Percentiles rank a stretch among this genome's conserved stretches.
phyloP scores from a whole-genome alignment of 768 basidiomycete species.

The Boletus fagicola region DNA sequence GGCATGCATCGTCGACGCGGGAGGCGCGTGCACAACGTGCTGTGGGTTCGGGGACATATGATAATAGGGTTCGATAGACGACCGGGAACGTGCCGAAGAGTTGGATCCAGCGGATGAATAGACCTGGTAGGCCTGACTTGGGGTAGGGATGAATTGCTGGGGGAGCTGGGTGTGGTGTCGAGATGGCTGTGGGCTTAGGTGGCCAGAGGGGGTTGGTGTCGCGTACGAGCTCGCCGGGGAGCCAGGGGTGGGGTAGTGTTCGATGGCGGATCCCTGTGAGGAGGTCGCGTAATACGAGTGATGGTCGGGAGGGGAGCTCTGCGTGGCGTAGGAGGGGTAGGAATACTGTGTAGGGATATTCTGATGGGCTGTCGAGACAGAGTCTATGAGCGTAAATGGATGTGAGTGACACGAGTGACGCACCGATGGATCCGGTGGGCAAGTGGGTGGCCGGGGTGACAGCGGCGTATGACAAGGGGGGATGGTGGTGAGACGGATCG shows the following conservation, averaged over 20 bases:
- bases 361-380: constrained; percentile 21
- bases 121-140: constrained; percentile 41
- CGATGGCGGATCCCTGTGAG: constrained; percentile 15
- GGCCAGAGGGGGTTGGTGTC: constrained; percentile 14
- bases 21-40: constrained; percentile 25
- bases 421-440: constrained; percentile 28
- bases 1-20: constrained; percentile 14
- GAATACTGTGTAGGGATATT: constrained; percentile 15
- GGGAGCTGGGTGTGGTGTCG: constrained; percentile 18
- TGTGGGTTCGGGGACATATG: constrained; percentile 39
- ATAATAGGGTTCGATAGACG: constrained; percentile 40
- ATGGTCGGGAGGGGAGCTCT: constrained; percentile 18
- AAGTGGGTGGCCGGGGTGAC: constrained; percentile 20
- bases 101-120: constrained; percentile 33
- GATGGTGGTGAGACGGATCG: constrained; percentile 26
- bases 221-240: constrained; percentile 25
- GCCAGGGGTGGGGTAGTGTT: constrained; percentile 23
- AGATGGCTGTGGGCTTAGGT: constrained; percentile 15
- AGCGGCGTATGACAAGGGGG: constrained; percentile 27
- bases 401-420: constrained; percentile 15
- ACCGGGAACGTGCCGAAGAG: constrained; percentile 27
- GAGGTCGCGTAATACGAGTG: constrained; percentile 27
- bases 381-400: constrained; percentile 9
- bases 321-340: constrained; percentile 23
- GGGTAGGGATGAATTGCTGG: constrained; percentile 48